phyloP scores from a whole-genome alignment of 208 protist genomes.

The Phytomonas sp. region DNA sequence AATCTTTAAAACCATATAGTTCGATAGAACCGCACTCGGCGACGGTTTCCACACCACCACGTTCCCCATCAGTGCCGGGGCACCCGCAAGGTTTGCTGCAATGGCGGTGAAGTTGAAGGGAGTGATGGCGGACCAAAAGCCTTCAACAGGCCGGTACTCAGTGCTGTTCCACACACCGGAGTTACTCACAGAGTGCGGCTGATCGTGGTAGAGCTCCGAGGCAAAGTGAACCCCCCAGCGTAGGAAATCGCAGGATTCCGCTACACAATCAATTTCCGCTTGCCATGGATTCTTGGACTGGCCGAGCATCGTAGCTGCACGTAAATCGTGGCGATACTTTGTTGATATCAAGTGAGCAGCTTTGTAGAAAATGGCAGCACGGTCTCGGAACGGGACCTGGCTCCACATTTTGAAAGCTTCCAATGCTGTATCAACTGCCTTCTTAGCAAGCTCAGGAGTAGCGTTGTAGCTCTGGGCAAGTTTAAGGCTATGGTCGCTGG shows the following conservation, averaged over 20 bases:
- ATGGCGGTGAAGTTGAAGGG: conserved; percentile 99
- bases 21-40: conserved; percentile 82
- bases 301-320: conserved; percentile 93
- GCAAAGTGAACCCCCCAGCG: conserved; percentile 94
- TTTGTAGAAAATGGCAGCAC: conserved; percentile 92
- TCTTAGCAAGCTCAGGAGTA: conserved; percentile 64
- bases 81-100: conserved; percentile 90
- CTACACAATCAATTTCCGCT: conserved; percentile 95
- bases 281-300: conserved; percentile 97
- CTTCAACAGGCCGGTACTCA: conserved; percentile 95
- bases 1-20: conserved; percentile 92
- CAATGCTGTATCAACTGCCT: conserved; percentile 87
- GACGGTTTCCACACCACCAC: conserved; percentile 95
- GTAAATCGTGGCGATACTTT: conserved; percentile 81
- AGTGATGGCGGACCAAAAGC: conserved; percentile 93
- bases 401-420: conserved; percentile 70
- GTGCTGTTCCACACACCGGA: conserved; percentile 91
- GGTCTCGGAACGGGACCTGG: conserved; percentile 80
- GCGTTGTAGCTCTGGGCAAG: conserved; percentile 84
- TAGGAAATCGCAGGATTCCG: conserved; percentile 94
- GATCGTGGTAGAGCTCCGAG: conserved; percentile 85
- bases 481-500: conserved; percentile 68
- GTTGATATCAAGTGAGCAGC: conserved; percentile 84
- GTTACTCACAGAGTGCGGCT: conserved; percentile 71
- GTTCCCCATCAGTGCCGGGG: conserved; percentile 97